These are phyloP conservation scores for Artemisia tridentata DNA, from an alignment of 129 eudicot genomes.

Conservation along the genomic window DNA sequence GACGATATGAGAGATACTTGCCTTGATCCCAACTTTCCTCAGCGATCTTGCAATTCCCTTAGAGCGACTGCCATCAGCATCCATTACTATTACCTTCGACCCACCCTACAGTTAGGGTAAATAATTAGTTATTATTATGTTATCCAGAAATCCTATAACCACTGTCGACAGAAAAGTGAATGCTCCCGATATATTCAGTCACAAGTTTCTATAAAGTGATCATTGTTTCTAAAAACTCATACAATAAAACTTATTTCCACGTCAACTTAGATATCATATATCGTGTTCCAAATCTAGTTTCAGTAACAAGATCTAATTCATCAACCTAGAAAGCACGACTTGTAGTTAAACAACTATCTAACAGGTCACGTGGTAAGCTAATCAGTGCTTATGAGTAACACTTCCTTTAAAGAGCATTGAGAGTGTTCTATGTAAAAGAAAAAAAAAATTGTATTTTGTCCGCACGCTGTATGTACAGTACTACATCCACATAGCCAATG, in stretches of 20 bases:
- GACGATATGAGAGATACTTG: constrained; percentile 34
- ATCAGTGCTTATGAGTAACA: neutral
- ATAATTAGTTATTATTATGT: constrained; percentile 17
- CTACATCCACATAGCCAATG: constrained; percentile 14
- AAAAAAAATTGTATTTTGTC: neutral
- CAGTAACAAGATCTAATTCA: neutral
- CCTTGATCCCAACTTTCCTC: constrained; percentile 80
- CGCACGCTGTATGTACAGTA: constrained; percentile 9
- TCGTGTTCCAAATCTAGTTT: neutral
- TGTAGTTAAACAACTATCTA: constrained; percentile 10
- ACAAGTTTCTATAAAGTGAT: constrained; percentile 4
- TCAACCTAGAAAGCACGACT: constrained; percentile 7
- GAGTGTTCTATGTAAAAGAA: neutral
- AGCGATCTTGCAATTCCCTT: constrained; percentile 91
- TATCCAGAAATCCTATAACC: constrained; percentile 12
- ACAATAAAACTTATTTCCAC: constrained; percentile 1
- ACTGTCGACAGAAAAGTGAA: neutral
- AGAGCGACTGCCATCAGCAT: constrained; percentile 88
- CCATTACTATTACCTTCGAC: constrained; percentile 84
- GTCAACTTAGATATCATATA: constrained; percentile 3
- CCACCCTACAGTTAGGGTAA: constrained; percentile 55
- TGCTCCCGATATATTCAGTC: neutral
- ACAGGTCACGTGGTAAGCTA: constrained; percentile 22
- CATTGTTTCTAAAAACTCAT: constrained; percentile 6
- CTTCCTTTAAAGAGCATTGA: neutral